Evolutionary conservation across 2,329 filamentous ascomycete species (phyloP).

Genomic region (Dactylellina cionopaga): DNA sequence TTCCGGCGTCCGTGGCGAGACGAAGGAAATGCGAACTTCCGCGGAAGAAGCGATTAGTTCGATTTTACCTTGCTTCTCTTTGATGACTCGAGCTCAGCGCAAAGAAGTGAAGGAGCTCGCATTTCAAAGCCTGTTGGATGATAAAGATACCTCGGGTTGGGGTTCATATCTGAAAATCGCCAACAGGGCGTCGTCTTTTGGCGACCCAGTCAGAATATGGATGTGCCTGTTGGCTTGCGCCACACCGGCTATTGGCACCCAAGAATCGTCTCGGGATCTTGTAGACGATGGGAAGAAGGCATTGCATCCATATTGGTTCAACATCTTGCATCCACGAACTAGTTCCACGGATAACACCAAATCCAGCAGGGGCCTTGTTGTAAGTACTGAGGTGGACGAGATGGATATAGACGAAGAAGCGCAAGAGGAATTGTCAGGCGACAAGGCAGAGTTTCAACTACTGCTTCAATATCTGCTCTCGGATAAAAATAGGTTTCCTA

Average conservation of each 20-base stretch:
- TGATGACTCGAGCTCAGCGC: slow-evolving; percentile 62
- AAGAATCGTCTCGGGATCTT: slow-evolving; percentile 79
- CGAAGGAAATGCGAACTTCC: slow-evolving; percentile 44
- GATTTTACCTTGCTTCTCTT: slow-evolving; percentile 76
- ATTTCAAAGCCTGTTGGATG: slow-evolving; percentile 75
- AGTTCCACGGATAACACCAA: not conserved
- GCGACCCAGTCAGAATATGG: slow-evolving; percentile 82
- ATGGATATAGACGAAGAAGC: slow-evolving; percentile 55
- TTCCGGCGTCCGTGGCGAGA: slow-evolving; percentile 42
- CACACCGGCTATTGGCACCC: slow-evolving; percentile 66
- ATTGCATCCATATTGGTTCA: slow-evolving; percentile 73
- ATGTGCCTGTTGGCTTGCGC: slow-evolving; percentile 79
- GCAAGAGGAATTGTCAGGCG: slow-evolving; percentile 10
- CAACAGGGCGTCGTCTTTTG: slow-evolving; percentile 84
- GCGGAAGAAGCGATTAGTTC: slow-evolving; percentile 63
- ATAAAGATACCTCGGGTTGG: slow-evolving; percentile 64
- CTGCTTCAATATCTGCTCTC: slow-evolving; percentile 64
- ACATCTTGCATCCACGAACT: slow-evolving; percentile 67
- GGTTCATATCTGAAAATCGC: slow-evolving; percentile 78
- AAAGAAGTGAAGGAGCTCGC: slow-evolving; percentile 62
- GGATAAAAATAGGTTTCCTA: slow-evolving; percentile 58
- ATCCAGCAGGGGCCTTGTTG: slow-evolving; percentile 27
- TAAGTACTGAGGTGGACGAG: slow-evolving; percentile 51
- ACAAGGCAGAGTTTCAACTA: slow-evolving; percentile 63
- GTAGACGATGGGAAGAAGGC: slow-evolving; percentile 90